phyloP scores from a whole-genome alignment of 495 filamentous ascomycete species.

The Oidiodendron maius region DNA sequence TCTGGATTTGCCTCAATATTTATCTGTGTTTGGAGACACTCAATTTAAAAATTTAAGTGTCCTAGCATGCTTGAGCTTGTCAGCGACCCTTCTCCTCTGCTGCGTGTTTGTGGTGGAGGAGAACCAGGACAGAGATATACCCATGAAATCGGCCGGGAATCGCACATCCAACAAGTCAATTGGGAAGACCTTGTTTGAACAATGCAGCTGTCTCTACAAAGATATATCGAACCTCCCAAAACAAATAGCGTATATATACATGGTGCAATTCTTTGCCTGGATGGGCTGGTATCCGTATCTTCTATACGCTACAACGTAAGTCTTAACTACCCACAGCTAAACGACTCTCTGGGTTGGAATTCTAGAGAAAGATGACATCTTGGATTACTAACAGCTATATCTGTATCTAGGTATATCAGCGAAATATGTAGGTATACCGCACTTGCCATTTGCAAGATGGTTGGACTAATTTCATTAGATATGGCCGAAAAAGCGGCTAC shows the following conservation, averaged over 20 bases:
- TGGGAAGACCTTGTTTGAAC: neutral
- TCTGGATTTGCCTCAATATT: neutral
- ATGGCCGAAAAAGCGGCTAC: neutral
- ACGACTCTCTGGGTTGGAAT: no score
- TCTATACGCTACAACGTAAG: neutral
- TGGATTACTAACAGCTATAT: no score
- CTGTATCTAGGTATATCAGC: neutral
- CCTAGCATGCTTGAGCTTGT: neutral
- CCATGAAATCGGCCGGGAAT: neutral
- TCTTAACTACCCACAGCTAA: neutral
- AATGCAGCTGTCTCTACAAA: neutral
- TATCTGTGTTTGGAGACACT: neutral
- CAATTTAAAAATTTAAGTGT: neutral
- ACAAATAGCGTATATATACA: no score
- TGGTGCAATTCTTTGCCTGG: neutral
- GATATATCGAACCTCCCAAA: no score
- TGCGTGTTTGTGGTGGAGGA: neutral
- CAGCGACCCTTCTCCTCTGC: neutral
- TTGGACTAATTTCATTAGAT: neutral
- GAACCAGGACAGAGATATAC: neutral
- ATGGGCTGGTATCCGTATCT: neutral
- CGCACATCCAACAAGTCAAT: neutral
- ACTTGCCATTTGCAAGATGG: no score
- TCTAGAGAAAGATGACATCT: neutral
- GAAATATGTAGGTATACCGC: neutral